Percentiles rank a stretch among this genome's conserved stretches.
Conservation (phyloP, 2,329 filamentous ascomycete species). For the Cladosporium sp. region DNA sequence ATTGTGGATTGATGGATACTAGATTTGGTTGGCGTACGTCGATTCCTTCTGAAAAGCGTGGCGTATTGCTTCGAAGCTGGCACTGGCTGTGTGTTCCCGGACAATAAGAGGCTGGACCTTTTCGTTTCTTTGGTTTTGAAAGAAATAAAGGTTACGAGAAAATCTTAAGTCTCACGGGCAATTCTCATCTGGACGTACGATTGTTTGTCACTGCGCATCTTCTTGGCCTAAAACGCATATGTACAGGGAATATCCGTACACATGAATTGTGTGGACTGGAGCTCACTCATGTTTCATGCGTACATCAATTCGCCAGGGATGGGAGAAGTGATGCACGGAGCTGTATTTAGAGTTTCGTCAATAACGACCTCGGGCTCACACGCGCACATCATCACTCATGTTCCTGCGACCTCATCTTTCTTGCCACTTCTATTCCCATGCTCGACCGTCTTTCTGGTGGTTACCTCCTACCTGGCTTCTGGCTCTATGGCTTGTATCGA, state of each 20-base stretch:
- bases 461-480: neutral
- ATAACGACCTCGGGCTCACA: neutral
- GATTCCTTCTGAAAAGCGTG: too few relatives aligned
- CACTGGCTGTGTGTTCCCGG: too few relatives aligned
- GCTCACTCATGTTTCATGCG: neutral
- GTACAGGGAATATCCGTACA: too few relatives aligned
- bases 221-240: too few relatives aligned
- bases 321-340: neutral
- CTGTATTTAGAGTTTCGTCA: neutral
- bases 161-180: too few relatives aligned
- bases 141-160: too few relatives aligned
- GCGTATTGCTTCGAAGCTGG: too few relatives aligned
- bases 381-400: neutral
- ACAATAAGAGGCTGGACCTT: too few relatives aligned
- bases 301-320: neutral
- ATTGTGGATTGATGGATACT: conserved; percentile 56
- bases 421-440: neutral
- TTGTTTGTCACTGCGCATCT: too few relatives aligned
- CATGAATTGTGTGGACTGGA: neutral
- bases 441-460: conserved; percentile 14
- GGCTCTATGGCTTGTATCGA: neutral
- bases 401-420: neutral
- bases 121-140: too few relatives aligned
- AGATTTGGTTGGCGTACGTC: neutral
- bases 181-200: too few relatives aligned